A percentile compares a stretch with the other conserved stretches of the same genome.
These are phyloP conservation scores for Aphanocladium album DNA, from an alignment of 2,329 filamentous ascomycete genomes.

Conservation along the genomic window DNA sequence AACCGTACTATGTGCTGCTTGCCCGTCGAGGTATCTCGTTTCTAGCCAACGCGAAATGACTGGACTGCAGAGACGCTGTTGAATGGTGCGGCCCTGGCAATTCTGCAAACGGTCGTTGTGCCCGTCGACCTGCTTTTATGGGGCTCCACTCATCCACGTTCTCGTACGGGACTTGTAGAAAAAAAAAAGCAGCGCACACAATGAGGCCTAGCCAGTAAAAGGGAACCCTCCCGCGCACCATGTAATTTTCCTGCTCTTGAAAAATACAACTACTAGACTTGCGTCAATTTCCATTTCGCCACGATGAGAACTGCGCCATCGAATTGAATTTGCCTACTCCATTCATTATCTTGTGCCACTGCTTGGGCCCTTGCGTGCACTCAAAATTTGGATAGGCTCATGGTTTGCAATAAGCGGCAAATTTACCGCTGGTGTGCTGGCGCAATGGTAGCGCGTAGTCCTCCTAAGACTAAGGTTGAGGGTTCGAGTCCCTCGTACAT, in stretches of 20 bases:
- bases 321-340: neutral
- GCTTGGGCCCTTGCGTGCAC: neutral
- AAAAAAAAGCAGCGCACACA: no score
- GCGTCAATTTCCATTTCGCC: neutral
- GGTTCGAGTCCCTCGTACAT: slow-evolving; percentile 32
- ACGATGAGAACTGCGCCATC: neutral
- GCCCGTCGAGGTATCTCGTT: no score
- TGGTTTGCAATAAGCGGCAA: neutral
- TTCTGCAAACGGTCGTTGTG: neutral
- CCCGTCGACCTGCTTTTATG: slow-evolving; percentile 12
- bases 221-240: no score
- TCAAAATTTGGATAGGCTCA: neutral
- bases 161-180: no score
- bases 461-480: slow-evolving; percentile 37
- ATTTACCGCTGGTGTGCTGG: slow-evolving; percentile 24
- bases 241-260: no score
- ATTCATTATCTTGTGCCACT: neutral
- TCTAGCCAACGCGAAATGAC: neutral
- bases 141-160: neutral
- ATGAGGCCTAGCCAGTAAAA: no score
- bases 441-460: slow-evolving; percentile 36
- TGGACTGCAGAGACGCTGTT: neutral
- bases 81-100: neutral
- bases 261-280: neutral
- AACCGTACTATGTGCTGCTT: neutral